Evolutionary conservation across 2,329 filamentous ascomycete genomes (phyloP), one percentile per base, ranked within the genome.

Genomic region (Aspergillus jensenii): DNA sequence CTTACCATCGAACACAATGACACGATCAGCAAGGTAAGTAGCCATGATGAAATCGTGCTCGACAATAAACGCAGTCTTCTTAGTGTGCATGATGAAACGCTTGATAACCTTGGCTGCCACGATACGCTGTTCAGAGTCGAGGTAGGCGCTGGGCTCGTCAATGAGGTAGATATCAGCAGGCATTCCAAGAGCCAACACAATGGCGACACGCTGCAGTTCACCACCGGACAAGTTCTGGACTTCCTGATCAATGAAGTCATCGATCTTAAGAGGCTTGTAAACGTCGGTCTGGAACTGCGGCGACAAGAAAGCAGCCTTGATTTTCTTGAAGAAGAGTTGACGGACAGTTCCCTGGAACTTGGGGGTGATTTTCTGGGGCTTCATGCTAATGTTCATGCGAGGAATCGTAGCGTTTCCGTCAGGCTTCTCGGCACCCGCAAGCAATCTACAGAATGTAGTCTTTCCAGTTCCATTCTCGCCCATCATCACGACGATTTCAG

Each of bases 41-140:
- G 87, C 86, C 93, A 98, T 97, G 81, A 98, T 96, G 82, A 99
- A 98, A 84, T 99, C 95, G 89, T 99, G 95, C 87, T 99, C 95
- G 75, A 99, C 93, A 67, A 99, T 87, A 76, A 99, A 99, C 51
- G 95, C 95, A 0, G 95, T 99, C 87, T 98, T 98, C 87, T 98
- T 98, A 70, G 92, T 88, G 82, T 99, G 93, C 95, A 99, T 99
- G 79, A 99, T 99, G 84, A 96, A 99, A 66, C 95, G 90, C 84
- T 99, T 99, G 82, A 99, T 99, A 74, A 99, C 96, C 73, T 93
- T 90, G 46, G 93, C 90, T 61, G 93, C 93, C 69, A 99, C 88
- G 73, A 99, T 96, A 90, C 95, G 93, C 81, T 99, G 95, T 81
- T 99, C 95, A 50, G 95, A 98, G 77, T 99, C 95, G 59, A 99